Evolutionary conservation across 306 rosid genomes (phyloP).

Genomic region (Citrullus mucosospermus): DNA sequence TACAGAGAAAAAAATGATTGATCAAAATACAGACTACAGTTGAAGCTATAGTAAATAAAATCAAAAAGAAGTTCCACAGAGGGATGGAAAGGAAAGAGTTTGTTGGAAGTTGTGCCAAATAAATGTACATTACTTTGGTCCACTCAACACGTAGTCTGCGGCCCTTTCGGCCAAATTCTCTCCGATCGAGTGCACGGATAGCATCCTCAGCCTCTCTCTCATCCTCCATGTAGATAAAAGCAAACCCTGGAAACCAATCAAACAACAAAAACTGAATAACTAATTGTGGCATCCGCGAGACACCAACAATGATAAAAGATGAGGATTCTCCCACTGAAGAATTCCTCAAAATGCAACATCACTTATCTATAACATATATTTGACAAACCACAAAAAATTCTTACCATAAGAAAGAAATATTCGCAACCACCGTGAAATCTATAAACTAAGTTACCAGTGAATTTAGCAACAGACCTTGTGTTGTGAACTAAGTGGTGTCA

Average conservation of each 20-base stretch:
- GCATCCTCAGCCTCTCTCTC: constrained; percentile 98
- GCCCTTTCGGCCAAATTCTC: constrained; percentile 85
- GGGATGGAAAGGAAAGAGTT: neutral
- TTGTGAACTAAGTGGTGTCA: constrained; percentile 74
- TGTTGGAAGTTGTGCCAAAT: neutral
- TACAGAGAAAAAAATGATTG: constrained; percentile 17
- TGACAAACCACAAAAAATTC: constrained; percentile 32
- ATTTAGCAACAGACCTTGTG: constrained; percentile 95
- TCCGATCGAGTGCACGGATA: constrained; percentile 67
- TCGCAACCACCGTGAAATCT: constrained; percentile 49
- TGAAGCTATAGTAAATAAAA: neutral
- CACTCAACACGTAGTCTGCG: constrained; percentile 98
- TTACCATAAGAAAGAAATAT: constrained; percentile 29
- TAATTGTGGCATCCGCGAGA: neutral
- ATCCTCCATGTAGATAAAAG: constrained; percentile 95
- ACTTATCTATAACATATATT: constrained; percentile 23
- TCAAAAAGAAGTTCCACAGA: constrained; percentile 1
- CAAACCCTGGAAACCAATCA: constrained; percentile 52
- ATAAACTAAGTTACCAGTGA: constrained; percentile 75
- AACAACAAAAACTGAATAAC: constrained; percentile 10
- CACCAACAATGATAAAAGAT: neutral
- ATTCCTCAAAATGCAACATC: constrained; percentile 22
- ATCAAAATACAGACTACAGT: neutral
- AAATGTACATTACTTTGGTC: constrained; percentile 55
- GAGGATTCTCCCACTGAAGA: constrained; percentile 17